phyloP scores from a whole-genome alignment of 192 early-diverging fungal species.

The Paraglomus brasilianum region DNA sequence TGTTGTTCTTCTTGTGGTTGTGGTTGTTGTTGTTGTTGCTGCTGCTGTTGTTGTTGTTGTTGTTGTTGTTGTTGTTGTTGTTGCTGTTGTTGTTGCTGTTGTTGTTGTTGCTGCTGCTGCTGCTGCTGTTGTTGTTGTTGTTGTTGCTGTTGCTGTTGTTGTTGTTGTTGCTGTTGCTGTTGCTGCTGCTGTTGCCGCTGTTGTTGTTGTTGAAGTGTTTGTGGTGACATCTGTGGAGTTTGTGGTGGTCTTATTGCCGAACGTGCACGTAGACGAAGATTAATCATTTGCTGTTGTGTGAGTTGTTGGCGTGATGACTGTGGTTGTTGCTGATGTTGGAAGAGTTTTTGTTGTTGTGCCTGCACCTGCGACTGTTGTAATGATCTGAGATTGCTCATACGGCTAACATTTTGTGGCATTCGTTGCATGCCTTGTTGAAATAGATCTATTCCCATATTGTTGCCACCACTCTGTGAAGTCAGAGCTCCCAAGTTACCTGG shows the following conservation, averaged over 20 bases:
- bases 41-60: background rate
- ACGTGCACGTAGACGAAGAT: too few species aligned
- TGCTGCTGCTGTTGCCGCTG: conserved; percentile 14
- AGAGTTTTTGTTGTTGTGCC: too few species aligned
- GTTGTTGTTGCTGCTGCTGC: too few species aligned
- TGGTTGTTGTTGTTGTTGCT: background rate
- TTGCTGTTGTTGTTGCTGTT: background rate
- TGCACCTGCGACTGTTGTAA: background rate
- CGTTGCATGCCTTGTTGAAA: background rate
- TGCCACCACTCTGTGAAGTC: conserved; percentile 20
- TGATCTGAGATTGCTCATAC: background rate
- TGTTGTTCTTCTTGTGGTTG: background rate
- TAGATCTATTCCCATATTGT: conserved; percentile 23
- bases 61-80: background rate
- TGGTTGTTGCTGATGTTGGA: too few species aligned
- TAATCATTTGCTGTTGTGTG: too few species aligned
- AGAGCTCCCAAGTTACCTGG: background rate
- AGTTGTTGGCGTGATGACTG: too few species aligned
- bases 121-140: background rate
- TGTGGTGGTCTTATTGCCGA: too few species aligned
- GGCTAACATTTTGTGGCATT: background rate
- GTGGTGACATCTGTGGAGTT: too few species aligned
- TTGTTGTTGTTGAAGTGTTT: background rate
- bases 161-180: conserved; percentile 8
- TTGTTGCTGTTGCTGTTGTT: background rate